Evolutionary conservation across 106 monocot genomes (phyloP).

Genomic region (Dendrobium catenatum): DNA sequence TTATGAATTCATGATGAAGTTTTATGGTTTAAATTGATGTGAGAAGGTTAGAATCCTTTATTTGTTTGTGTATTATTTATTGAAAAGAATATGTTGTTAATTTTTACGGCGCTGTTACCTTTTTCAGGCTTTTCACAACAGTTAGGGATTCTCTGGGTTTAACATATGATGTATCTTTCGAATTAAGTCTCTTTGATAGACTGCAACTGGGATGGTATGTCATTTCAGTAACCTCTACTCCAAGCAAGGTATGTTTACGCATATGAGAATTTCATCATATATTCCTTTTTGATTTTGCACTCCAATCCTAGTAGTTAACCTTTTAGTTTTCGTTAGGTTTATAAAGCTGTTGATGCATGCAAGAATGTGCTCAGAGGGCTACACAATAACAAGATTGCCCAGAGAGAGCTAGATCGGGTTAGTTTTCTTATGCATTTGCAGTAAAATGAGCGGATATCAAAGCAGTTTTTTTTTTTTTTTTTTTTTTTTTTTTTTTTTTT

Average conservation of each 20-base stretch:
- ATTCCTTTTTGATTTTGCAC: not conserved
- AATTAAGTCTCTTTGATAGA: conserved; percentile 89
- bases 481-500: not conserved
- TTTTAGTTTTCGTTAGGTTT: conserved; percentile 37
- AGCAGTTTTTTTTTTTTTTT: not conserved
- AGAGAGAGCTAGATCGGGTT: conserved; percentile 90
- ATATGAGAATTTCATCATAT: not conserved
- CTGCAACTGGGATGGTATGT: conserved; percentile 96
- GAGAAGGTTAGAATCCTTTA: not conserved
- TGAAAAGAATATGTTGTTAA: not conserved
- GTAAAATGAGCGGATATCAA: not conserved
- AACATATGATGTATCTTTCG: conserved; percentile 99
- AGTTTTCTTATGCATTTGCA: conserved; percentile 10
- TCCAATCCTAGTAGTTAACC: not conserved
- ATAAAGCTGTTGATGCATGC: conserved; percentile 99
- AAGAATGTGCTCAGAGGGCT: conserved; percentile 93
- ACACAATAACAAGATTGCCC: conserved; percentile 60
- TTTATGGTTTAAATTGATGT: not conserved
- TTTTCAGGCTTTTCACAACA: conserved; percentile 87
- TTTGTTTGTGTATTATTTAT: not conserved
- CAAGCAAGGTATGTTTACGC: conserved; percentile 57
- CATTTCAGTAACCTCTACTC: conserved; percentile 92
- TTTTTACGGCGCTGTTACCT: not conserved
- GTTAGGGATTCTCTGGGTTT: conserved; percentile 94
- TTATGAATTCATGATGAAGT: not conserved